Evolutionary conservation across 148 eudicot genomes (phyloP).

Genomic region (Fagopyrum esculentum): DNA sequence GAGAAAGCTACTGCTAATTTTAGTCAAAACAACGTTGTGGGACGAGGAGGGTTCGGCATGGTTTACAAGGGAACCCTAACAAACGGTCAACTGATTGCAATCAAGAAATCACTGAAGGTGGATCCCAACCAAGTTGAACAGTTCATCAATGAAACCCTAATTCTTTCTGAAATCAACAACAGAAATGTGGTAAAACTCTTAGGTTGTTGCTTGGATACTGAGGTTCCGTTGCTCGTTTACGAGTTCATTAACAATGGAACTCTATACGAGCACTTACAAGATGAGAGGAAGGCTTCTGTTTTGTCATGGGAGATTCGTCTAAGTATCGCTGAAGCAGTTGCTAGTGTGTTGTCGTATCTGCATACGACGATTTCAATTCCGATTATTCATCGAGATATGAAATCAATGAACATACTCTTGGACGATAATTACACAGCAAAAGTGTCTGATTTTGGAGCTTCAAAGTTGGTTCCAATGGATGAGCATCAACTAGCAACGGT

Average conservation of each 20-base stretch:
- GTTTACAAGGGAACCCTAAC: conserved; percentile 6
- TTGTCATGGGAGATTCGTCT: not conserved
- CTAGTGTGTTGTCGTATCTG: conserved; percentile 10
- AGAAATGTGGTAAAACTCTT: conserved; percentile 11
- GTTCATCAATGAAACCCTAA: conserved; percentile 9
- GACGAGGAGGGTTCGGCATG: not conserved
- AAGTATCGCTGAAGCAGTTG: not conserved
- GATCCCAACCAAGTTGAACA: conserved; percentile 3
- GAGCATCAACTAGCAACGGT: not conserved
- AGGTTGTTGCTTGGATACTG: conserved; percentile 8
- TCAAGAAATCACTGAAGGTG: conserved; percentile 10
- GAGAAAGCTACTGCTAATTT: not conserved
- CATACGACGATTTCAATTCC: conserved; percentile 4
- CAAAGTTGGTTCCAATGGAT: conserved; percentile 3
- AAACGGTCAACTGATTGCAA: not conserved
- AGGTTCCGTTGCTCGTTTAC: conserved; percentile 5
- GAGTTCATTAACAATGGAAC: conserved; percentile 6
- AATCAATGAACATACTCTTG: conserved; percentile 6
- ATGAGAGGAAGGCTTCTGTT: not conserved
- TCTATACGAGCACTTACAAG: not conserved
- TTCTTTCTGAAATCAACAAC: conserved; percentile 7
- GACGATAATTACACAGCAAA: conserved; percentile 6
- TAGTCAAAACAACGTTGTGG: not conserved
- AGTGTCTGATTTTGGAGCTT: conserved; percentile 13
- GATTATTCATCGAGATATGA: conserved; percentile 12